Conservation (phyloP, 345 rosid species). For the Erysimum cheiranthoides region DNA sequence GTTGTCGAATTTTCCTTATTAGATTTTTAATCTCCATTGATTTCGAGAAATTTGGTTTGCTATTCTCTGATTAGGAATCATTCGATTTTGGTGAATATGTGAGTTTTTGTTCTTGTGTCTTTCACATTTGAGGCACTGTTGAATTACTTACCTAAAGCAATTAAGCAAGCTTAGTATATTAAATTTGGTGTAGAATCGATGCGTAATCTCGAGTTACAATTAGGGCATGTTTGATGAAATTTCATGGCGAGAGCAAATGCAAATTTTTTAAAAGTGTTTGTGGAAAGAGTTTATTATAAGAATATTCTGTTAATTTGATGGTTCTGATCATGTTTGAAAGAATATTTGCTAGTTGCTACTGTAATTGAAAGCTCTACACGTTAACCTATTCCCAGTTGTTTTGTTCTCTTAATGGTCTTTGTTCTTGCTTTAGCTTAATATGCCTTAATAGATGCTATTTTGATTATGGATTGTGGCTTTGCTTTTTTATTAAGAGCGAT, state of each 20-base stretch:
- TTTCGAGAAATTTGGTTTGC: neutral
- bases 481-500: neutral
- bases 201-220: no score
- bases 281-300: neutral
- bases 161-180: neutral
- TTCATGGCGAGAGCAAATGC: neutral
- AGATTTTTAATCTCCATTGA: neutral
- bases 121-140: neutral
- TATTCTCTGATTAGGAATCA: neutral
- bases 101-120: neutral
- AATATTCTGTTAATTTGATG: neutral
- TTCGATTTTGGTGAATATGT: neutral
- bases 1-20: no score
- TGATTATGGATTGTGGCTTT: neutral
- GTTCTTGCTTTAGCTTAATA: neutral
- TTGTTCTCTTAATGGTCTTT: neutral
- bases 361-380: neutral
- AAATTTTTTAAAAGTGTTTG: neutral
- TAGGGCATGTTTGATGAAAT: no score
- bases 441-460: neutral
- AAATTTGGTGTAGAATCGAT: neutral
- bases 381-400: neutral
- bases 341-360: neutral
- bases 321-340: constrained; percentile 9
- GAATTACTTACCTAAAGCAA: neutral